A percentile compares a stretch with the other conserved stretches of the same genome.
Conservation (phyloP, 148 eudicot species). For the Diospyros kaki region DNA sequence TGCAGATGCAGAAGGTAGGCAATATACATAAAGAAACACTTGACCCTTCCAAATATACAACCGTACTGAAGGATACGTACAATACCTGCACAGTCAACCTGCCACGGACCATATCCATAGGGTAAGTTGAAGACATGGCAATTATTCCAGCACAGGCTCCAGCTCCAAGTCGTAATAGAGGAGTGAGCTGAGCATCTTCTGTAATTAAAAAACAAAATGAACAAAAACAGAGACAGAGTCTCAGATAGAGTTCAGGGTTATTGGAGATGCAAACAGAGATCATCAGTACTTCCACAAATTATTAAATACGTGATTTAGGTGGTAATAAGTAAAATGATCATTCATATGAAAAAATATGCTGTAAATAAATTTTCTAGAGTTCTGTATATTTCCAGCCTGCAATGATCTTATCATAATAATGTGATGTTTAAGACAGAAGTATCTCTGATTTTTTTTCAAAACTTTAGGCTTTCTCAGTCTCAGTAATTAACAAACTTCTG, state of each 20-base stretch:
- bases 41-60: not conserved
- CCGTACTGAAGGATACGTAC: not conserved
- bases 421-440: not conserved
- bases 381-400: not conserved
- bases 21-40: not conserved
- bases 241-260: not conserved
- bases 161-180: slow-evolving; percentile 80
- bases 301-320: not conserved
- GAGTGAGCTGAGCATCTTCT: slow-evolving; percentile 90
- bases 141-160: slow-evolving; percentile 96
- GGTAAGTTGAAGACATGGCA: slow-evolving; percentile 96
- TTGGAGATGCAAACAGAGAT: not conserved
- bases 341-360: not conserved
- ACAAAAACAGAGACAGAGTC: not conserved
- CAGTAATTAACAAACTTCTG: no score
- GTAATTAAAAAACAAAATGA: slow-evolving; percentile 10
- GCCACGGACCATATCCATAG: slow-evolving; percentile 91
- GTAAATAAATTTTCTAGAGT: not conserved
- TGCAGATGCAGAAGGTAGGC: not conserved
- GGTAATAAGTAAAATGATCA: not conserved
- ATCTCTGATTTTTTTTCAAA: not conserved
- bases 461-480: no score
- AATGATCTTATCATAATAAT: not conserved
- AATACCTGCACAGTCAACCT: slow-evolving; percentile 86
- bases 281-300: not conserved